Percentiles rank a stretch among this genome's conserved stretches.
Conservation (phyloP, 2,329 filamentous ascomycete genomes). For the Chaetomium sp. region DNA sequence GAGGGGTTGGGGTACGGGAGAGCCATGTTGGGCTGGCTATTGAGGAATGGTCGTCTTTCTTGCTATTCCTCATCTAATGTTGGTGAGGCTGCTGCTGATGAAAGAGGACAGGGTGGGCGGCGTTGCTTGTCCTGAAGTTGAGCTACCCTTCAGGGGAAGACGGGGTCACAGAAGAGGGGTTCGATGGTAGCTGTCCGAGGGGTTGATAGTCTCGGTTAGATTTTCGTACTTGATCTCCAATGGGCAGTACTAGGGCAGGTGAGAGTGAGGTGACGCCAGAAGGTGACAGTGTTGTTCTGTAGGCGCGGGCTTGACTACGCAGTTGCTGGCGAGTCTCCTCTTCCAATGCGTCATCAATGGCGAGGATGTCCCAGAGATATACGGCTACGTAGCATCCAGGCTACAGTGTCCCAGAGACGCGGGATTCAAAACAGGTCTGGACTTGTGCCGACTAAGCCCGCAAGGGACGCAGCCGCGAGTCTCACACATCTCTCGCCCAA, state of each 20-base stretch:
- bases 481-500: conserved; percentile 1
- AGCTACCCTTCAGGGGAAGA: neutral
- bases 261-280: neutral
- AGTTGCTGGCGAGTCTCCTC: neutral
- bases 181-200: neutral
- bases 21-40: conserved; percentile 17
- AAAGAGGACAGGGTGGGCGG: neutral
- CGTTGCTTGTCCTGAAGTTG: neutral
- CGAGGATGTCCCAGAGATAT: neutral
- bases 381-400: neutral
- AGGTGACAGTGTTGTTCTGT: neutral
- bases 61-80: neutral
- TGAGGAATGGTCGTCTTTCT: neutral
- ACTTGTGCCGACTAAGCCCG: neutral
- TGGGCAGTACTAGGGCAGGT: neutral
- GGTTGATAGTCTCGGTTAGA: neutral
- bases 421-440: neutral
- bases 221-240: neutral
- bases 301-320: neutral
- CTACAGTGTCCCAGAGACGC: neutral
- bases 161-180: neutral
- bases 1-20: conserved; percentile 33
- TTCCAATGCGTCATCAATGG: neutral
- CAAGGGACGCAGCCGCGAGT: neutral
- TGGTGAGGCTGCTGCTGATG: neutral